Evolutionary conservation across 306 rosid genomes (phyloP).

Genomic region (Malus sylvestris): DNA sequence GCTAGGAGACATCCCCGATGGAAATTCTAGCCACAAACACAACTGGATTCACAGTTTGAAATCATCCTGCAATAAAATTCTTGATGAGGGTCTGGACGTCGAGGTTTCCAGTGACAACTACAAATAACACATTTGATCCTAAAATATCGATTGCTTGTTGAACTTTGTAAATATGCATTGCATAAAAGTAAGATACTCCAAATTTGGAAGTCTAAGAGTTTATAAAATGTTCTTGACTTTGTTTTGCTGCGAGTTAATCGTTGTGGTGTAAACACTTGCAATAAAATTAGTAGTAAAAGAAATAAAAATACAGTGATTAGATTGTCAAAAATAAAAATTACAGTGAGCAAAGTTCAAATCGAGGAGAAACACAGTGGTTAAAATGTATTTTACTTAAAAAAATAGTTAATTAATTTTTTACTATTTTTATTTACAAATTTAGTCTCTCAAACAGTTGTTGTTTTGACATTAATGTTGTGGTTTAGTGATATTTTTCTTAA

Average conservation of each 20-base stretch:
- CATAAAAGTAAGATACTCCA: no score
- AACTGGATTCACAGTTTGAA: constrained; percentile 21
- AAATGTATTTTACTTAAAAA: neutral
- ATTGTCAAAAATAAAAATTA: no score
- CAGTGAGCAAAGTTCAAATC: neutral
- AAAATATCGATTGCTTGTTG: no score
- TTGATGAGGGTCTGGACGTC: constrained; percentile 48
- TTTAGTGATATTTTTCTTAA: no score
- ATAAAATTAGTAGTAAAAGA: neutral
- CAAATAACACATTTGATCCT: no score
- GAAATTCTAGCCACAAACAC: no score
- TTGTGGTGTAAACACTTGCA: constrained; percentile 66
- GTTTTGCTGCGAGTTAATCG: constrained; percentile 52
- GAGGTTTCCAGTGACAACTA: constrained; percentile 48
- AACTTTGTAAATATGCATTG: no score
- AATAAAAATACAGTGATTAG: neutral
- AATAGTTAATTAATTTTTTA: constrained; percentile 13
- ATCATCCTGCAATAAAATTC: constrained; percentile 10
- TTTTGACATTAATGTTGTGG: no score
- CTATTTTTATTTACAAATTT: constrained; percentile 12
- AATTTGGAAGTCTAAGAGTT: no score
- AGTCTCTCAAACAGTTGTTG: no score
- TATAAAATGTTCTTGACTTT: constrained; percentile 28
- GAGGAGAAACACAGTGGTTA: neutral
- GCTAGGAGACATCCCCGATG: no score